Base-by-base conservation (phyloP, 2,329 filamentous ascomycete genomes). In the Colletotrichum abscissum region DNA sequence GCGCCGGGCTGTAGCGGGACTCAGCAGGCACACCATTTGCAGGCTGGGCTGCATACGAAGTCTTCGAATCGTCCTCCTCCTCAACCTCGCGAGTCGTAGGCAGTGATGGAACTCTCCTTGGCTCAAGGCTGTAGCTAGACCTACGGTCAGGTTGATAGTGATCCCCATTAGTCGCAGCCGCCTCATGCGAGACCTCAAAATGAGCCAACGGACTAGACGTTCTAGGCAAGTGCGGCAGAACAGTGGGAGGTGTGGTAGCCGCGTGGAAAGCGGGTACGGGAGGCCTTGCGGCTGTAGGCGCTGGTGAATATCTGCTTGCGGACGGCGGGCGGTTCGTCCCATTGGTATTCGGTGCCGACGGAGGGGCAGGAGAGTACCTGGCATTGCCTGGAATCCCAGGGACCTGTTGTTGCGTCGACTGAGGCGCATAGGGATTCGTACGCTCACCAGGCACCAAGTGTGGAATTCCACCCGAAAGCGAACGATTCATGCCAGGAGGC, bases 191-290 rank as follows among this genome's bases (percentile, higher is more conserved):
- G 12, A 86, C 84, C 78, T 92, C 91, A 72, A 91, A 92, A 76
- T 92, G 90, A 6, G 91, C 91, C 72, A 92, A 80, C 0, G 91
- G 91, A 75, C 91, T 93, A 1, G 91, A 92, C 1, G 91, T 92
- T 75, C 91, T 85, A 9, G 91, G 91, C 74, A 90, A 87, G 77
- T 92, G 90, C 59, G 89, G 84, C 54, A 92, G 82, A 49, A 86
- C 80, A 16, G 88, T 81, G 1, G 82, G 79, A 24, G 80, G 81
- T 7, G 83, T 77, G 30, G 79, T 76, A 33, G 78, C 76, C 16
- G 83, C 67, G 73, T 81, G 80, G 22, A 84, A 85, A 22, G 88
- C 87, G 58, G 80, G 84, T n/a, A 82, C 80, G 24, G 80, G 74
- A 2, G 83, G 81, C 14, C 87, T 85, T 7, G 83, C 79, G 24